Conservation (phyloP, 306 rosid species). For the Clitoria ternatea region DNA sequence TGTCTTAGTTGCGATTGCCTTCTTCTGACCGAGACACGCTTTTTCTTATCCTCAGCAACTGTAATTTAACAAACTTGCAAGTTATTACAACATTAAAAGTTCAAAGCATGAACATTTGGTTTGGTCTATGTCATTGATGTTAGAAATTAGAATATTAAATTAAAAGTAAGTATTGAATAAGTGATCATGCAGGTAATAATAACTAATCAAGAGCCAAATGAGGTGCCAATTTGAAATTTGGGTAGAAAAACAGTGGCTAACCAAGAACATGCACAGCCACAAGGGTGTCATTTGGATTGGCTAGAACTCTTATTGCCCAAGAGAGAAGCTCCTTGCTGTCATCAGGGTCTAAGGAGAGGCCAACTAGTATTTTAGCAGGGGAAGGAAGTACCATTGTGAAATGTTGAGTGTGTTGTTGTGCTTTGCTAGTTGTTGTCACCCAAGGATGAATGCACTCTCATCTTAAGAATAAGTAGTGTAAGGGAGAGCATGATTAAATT, state of each 20-base stretch:
- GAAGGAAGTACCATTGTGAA: conserved; percentile 41
- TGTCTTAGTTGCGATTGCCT: conserved; percentile 65
- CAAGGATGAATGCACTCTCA: conserved; percentile 21
- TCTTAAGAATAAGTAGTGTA: conserved; percentile 43
- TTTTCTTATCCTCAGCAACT: conserved; percentile 53
- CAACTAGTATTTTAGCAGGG: conserved; percentile 64
- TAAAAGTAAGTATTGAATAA: neutral
- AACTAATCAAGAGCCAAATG: neutral
- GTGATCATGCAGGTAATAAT: neutral
- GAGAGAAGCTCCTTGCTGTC: conserved; percentile 75
- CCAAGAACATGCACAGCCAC: conserved; percentile 85
- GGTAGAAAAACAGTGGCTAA: conserved; percentile 31
- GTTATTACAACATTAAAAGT: neutral
- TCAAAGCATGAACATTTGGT: neutral
- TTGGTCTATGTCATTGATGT: neutral
- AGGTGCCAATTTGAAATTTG: neutral
- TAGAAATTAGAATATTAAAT: neutral
- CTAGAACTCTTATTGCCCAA: conserved; percentile 68
- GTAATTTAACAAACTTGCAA: conserved; percentile 2
- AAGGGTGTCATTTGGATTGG: conserved; percentile 72
- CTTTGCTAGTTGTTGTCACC: conserved; percentile 32
- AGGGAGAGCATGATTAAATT: conserved; percentile 56
- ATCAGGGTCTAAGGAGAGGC: conserved; percentile 58
- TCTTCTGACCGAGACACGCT: conserved; percentile 29
- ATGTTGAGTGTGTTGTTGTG: neutral